phyloP scores from a whole-genome alignment of 2,329 filamentous ascomycete species.

The Pseudogymnoascus destructans region DNA sequence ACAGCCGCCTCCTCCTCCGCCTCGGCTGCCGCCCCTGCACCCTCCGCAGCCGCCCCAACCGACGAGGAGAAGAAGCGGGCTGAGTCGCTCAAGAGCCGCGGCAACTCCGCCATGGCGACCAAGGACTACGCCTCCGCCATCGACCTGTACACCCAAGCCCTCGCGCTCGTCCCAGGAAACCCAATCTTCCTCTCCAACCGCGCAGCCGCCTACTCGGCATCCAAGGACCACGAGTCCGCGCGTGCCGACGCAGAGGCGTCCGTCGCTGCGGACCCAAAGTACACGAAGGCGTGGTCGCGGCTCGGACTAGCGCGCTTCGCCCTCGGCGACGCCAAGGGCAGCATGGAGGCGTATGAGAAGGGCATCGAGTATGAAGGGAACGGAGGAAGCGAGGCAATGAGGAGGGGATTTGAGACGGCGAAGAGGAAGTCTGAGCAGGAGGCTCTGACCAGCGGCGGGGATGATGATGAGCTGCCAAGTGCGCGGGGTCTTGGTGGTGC shows the following conservation, averaged over 20 bases:
- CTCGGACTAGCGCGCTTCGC: constrained; percentile 86
- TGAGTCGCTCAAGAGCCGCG: constrained; percentile 76
- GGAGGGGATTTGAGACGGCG: constrained; percentile 89
- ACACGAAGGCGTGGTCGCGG: constrained; percentile 95
- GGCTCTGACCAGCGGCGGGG: constrained; percentile 37
- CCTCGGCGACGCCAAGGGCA: constrained; percentile 76
- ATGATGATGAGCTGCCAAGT: constrained; percentile 36
- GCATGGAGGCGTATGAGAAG: constrained; percentile 86
- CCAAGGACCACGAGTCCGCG: constrained; percentile 71
- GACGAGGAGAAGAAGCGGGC: constrained; percentile 61
- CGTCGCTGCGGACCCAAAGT: constrained; percentile 73
- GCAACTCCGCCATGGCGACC: constrained; percentile 87
- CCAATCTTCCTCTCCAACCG: constrained; percentile 97
- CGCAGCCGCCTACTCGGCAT: constrained; percentile 80
- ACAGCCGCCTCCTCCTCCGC: constrained; percentile 28
- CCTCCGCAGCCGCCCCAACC: constrained; percentile 27
- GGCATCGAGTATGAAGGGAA: constrained; percentile 91
- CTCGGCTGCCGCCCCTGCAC: constrained; percentile 32
- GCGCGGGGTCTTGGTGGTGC: constrained; percentile 35
- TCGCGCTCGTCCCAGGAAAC: constrained; percentile 69
- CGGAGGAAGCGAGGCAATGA: constrained; percentile 93
- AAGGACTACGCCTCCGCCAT: constrained; percentile 82
- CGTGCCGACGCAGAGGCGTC: constrained; percentile 83
- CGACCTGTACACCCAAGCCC: constrained; percentile 75
- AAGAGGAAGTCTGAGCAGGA: constrained; percentile 78